Evolutionary conservation across 1,139 yeast genomes (phyloP).

Genomic region (Schwanniomyces etchellsii): DNA sequence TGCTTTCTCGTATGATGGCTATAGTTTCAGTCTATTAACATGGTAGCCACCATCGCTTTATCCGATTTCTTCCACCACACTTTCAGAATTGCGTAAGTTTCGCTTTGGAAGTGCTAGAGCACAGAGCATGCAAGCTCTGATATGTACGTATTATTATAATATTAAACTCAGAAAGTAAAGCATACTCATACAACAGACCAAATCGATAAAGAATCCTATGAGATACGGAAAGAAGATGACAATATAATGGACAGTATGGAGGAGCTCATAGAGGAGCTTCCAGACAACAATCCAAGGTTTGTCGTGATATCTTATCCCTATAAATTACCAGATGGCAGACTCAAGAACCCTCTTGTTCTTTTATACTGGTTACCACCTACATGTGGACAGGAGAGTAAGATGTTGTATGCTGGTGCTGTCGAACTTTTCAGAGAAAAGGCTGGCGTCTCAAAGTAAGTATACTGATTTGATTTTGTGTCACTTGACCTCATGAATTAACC

Average conservation of each 20-base stretch:
- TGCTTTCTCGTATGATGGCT: too few relatives aligned
- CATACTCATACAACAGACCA: constrained; percentile 37
- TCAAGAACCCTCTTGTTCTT: constrained; percentile 67
- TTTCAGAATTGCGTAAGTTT: constrained; percentile 59
- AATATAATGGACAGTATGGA: constrained; percentile 44
- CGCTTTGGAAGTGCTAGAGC: constrained; percentile 68
- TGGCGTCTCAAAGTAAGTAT: constrained; percentile 60
- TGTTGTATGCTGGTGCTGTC: constrained; percentile 88
- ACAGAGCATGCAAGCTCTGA: constrained; percentile 55
- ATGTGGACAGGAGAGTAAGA: constrained; percentile 68
- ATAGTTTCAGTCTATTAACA: too few relatives aligned
- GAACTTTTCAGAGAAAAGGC: constrained; percentile 75
- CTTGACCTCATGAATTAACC: constrained; percentile 11
- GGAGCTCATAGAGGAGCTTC: constrained; percentile 67
- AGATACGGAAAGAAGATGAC: constrained; percentile 43
- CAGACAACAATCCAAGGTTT: constrained; percentile 77
- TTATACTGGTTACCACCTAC: constrained; percentile 86
- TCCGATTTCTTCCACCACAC: constrained; percentile 61
- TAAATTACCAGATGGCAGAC: constrained; percentile 64
- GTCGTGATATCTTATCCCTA: constrained; percentile 75
- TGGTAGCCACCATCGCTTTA: constrained; percentile 50
- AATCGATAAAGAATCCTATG: constrained; percentile 53
- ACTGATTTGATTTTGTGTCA: neutral
- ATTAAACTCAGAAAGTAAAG: constrained; percentile 7
- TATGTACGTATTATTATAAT: constrained; percentile 35